Evolutionary conservation across 495 filamentous ascomycete species (phyloP).

Genomic region (Usnea hakonensis): DNA sequence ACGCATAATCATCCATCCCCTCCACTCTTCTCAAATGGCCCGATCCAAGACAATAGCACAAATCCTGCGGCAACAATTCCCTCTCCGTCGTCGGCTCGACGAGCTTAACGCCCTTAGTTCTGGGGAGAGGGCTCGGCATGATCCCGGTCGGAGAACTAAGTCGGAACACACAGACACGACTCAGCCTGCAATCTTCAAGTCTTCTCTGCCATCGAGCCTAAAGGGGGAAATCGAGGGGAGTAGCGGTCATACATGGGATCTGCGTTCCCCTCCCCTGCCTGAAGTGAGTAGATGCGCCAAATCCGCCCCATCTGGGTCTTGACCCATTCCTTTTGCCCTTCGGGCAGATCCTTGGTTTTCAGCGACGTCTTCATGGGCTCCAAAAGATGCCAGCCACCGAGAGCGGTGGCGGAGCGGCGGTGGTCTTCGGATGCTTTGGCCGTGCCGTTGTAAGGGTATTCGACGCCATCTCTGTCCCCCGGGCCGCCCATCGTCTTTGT

Average conservation of each 20-base stretch:
- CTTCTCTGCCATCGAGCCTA: not conserved
- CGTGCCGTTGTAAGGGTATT: slow-evolving; percentile 33
- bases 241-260: slow-evolving; percentile 8
- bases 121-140: too few species aligned
- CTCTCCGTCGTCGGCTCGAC: not conserved
- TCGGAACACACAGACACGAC: not conserved
- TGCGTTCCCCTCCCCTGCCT: not conserved
- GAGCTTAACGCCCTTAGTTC: not conserved
- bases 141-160: not conserved
- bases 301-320: slow-evolving; percentile 31
- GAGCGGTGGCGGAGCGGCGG: slow-evolving; percentile 29
- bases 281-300: slow-evolving; percentile 28
- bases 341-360: slow-evolving; percentile 18
- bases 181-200: not conserved
- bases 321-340: slow-evolving; percentile 30
- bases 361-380: slow-evolving; percentile 16
- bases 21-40: not conserved
- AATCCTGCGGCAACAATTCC: not conserved
- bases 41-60: not conserved
- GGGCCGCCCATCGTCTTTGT: slow-evolving; percentile 31
- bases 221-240: slow-evolving; percentile 2
- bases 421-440: slow-evolving; percentile 27
- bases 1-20: not conserved
- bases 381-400: slow-evolving; percentile 36
- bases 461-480: slow-evolving; percentile 28